phyloP scores from a whole-genome alignment of 345 rosid genomes.

The Gossypioides kirkii region DNA sequence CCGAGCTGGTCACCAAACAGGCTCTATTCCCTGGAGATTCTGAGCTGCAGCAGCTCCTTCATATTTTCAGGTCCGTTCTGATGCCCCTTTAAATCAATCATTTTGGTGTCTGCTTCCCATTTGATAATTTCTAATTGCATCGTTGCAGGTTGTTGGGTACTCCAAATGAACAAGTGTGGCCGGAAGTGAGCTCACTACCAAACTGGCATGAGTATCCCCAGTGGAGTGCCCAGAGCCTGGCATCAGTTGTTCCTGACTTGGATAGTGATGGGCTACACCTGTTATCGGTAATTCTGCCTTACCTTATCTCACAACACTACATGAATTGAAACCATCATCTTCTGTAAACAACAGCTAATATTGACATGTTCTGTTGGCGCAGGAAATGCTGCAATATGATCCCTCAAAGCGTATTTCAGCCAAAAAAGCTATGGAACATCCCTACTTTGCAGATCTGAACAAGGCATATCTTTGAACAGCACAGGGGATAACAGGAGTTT shows the following conservation, averaged over 20 bases:
- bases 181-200: conserved; percentile 76
- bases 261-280: conserved; percentile 72
- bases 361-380: conserved; percentile 17
- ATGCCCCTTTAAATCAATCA: not conserved
- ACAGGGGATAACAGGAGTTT: not conserved
- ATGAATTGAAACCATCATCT: not conserved
- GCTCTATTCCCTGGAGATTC: conserved; percentile 94
- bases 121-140: not conserved
- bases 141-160: conserved; percentile 74
- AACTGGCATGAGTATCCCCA: conserved; percentile 99
- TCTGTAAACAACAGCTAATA: not conserved
- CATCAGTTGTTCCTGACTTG: conserved; percentile 58
- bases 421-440: conserved; percentile 93
- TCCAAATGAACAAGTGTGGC: conserved; percentile 89
- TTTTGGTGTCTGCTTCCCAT: not conserved
- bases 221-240: conserved; percentile 69
- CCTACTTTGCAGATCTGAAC: conserved; percentile 71
- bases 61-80: conserved; percentile 67
- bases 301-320: not conserved
- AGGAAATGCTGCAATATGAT: conserved; percentile 92
- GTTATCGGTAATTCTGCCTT: conserved; percentile 43
- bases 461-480: conserved; percentile 46
- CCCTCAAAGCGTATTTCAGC: conserved; percentile 86
- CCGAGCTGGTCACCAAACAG: conserved; percentile 79
- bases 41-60: conserved; percentile 91